phyloP scores from a whole-genome alignment of 148 eudicot species.

The Drosera capensis region DNA sequence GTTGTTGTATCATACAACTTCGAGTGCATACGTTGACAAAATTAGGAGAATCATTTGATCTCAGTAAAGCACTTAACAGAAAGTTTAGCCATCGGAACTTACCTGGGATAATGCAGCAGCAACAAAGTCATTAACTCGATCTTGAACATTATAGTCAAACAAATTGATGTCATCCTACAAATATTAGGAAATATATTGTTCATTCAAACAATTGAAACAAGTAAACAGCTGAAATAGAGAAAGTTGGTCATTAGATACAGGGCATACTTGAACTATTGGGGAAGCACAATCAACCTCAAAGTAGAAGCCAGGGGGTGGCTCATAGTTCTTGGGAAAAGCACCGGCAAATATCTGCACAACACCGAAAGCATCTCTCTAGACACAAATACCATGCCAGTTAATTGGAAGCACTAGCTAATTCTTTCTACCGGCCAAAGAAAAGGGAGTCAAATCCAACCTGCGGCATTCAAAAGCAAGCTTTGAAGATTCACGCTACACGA shows the following conservation, averaged over 20 bases:
- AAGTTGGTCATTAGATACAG: background rate
- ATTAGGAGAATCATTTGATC: background rate
- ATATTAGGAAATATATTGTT: constrained; percentile 4
- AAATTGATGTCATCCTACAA: constrained; percentile 71
- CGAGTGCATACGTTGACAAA: background rate
- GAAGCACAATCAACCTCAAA: constrained; percentile 72
- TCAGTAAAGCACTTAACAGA: background rate
- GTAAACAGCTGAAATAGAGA: background rate
- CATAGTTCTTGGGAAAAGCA: constrained; percentile 64
- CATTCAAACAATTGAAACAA: background rate
- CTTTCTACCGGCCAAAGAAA: constrained; percentile 45
- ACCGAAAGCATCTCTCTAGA: constrained; percentile 2
- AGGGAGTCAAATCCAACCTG: constrained; percentile 97
- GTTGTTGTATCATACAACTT: background rate
- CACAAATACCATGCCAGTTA: background rate
- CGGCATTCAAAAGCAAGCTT: constrained; percentile 9
- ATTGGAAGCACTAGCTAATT: constrained; percentile 1
- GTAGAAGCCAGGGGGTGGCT: constrained; percentile 71
- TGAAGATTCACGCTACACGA: too few species aligned
- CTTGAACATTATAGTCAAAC: constrained; percentile 93
- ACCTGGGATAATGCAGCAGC: constrained; percentile 86
- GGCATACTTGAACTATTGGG: constrained; percentile 68
- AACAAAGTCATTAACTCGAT: constrained; percentile 79
- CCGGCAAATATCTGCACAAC: constrained; percentile 66
- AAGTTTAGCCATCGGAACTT: constrained; percentile 4